These are phyloP conservation scores for Sclerotinia trifoliorum DNA, from an alignment of 2,329 filamentous ascomycete genomes.

Conservation along the genomic window DNA sequence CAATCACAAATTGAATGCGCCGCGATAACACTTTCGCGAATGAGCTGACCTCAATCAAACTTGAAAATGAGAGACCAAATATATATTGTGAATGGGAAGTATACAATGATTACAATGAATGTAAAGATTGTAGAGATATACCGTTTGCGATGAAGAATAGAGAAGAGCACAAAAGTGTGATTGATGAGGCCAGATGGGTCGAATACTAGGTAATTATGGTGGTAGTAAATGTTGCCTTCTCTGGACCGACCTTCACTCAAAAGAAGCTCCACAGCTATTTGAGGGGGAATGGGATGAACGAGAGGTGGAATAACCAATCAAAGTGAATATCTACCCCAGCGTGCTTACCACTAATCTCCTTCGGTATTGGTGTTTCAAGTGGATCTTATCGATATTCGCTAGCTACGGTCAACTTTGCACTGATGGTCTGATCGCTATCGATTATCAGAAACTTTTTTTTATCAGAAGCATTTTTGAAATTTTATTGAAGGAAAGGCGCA, in stretches of 20 bases:
- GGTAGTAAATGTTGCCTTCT: background rate
- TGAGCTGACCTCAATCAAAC: background rate
- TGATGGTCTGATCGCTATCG: slow-evolving; percentile 28
- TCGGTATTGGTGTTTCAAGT: background rate
- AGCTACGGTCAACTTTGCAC: slow-evolving; percentile 24
- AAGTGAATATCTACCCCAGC: background rate
- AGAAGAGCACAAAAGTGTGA: background rate
- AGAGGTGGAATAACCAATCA: background rate
- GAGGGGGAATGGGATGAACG: background rate
- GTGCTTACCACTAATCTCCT: background rate
- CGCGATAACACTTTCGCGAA: slow-evolving; percentile 11
- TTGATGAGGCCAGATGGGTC: slow-evolving; percentile 16
- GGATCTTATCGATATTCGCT: slow-evolving; percentile 1
- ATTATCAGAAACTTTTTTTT: slow-evolving; percentile 26
- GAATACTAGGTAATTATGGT: too few relatives aligned
- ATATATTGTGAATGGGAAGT: background rate
- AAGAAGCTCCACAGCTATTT: slow-evolving; percentile 5
- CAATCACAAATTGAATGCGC: slow-evolving; percentile 17
- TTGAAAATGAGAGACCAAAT: background rate
- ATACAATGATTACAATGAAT: background rate
- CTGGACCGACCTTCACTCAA: background rate
- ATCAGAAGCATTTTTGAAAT: slow-evolving; percentile 23
- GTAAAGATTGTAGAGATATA: background rate
- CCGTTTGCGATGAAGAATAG: background rate
- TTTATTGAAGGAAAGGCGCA: slow-evolving; percentile 31